Conservation (phyloP, 1,139 yeast genomes). For the Yamadazyma kanchanaburiensis region DNA sequence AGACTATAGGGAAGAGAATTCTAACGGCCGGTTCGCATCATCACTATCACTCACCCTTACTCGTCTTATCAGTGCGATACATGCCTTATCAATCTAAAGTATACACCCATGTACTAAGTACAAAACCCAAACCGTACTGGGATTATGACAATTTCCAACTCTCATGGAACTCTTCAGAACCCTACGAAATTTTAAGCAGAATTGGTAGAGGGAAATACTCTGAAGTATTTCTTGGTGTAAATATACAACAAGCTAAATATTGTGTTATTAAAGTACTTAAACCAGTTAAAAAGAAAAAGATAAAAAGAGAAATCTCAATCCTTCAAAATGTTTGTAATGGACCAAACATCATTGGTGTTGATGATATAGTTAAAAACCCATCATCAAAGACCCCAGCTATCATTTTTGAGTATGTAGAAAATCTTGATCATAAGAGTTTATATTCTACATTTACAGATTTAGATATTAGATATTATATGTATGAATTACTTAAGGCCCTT, state of each 20-base stretch:
- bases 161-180: constrained; percentile 43
- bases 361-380: constrained; percentile 89
- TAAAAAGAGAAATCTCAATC: constrained; percentile 89
- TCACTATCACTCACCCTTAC: not conserved
- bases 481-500: constrained; percentile 80
- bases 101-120: constrained; percentile 38
- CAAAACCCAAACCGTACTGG: constrained; percentile 43
- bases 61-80: not conserved
- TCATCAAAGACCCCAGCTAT: constrained; percentile 88
- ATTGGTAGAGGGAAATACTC: constrained; percentile 47
- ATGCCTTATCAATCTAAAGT: constrained; percentile 6
- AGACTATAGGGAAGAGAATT: not conserved
- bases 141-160: constrained; percentile 43
- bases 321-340: constrained; percentile 84
- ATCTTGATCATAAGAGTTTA: constrained; percentile 81
- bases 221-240: constrained; percentile 42
- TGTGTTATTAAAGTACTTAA: constrained; percentile 90
- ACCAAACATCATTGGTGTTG: constrained; percentile 73
- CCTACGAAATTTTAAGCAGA: constrained; percentile 41
- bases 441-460: constrained; percentile 80
- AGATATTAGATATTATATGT: constrained; percentile 85
- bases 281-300: constrained; percentile 94
- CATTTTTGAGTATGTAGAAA: constrained; percentile 84
- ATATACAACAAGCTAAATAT: constrained; percentile 27
- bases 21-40: not conserved